Evolutionary conservation across 306 rosid species (phyloP).

Genomic region (Quercus suber): DNA sequence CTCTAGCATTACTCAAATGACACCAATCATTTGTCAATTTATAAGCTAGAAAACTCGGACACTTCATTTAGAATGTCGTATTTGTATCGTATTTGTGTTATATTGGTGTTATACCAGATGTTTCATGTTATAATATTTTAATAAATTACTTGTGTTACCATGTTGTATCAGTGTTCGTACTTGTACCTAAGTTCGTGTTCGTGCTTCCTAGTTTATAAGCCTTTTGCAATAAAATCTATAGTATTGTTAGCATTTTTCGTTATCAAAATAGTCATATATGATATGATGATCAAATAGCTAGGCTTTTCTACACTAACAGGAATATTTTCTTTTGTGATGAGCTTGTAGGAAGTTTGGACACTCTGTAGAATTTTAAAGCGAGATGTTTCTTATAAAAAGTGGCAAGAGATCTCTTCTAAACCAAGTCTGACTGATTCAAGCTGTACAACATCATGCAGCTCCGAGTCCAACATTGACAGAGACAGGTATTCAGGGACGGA

Average conservation of each 20-base stretch:
- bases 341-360: constrained; percentile 1
- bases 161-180: too few relatives aligned
- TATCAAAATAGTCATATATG: neutral
- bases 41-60: too few relatives aligned
- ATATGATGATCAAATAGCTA: too few relatives aligned
- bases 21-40: too few relatives aligned
- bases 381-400: neutral
- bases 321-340: neutral
- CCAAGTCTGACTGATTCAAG: neutral
- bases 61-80: too few relatives aligned
- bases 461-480: neutral
- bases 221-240: too few relatives aligned
- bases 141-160: too few relatives aligned
- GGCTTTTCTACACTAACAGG: neutral
- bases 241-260: neutral
- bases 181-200: accelerated
- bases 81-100: too few relatives aligned
- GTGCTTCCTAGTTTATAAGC: too few relatives aligned
- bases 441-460: neutral
- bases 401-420: neutral
- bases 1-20: too few relatives aligned
- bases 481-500: neutral
- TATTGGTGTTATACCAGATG: accelerated
- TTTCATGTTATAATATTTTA: too few relatives aligned
- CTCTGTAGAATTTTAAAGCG: neutral